A percentile compares a stretch with the other conserved stretches of the same genome.
These are phyloP conservation scores for Trametes maxima DNA, from an alignment of 768 basidiomycete species.

Conservation along the genomic window DNA sequence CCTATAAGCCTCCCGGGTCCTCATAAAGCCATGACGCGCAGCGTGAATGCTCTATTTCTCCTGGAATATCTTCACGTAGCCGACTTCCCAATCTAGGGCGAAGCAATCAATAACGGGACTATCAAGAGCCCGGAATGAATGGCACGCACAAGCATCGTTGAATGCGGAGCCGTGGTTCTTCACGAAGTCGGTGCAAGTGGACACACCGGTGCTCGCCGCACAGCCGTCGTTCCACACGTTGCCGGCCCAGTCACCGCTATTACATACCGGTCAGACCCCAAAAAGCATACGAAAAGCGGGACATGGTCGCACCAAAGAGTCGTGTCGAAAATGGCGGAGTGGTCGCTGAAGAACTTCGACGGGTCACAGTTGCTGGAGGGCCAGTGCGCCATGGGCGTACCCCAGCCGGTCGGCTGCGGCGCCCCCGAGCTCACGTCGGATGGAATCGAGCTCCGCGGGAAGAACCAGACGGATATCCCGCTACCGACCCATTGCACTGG, in stretches of 20 bases:
- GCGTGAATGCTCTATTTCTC: conserved; percentile 15
- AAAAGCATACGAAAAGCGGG: conserved; percentile 19
- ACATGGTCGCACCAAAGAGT: conserved; percentile 68
- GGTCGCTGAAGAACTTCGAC: conserved; percentile 74
- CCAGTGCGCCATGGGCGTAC: conserved; percentile 77
- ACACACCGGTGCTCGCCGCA: conserved; percentile 77
- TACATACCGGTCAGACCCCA: background rate
- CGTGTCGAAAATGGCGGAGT: conserved; percentile 83
- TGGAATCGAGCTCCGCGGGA: conserved; percentile 73
- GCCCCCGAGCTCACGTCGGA: conserved; percentile 68
- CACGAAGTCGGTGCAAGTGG: conserved; percentile 83
- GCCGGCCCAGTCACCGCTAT: conserved; percentile 91
- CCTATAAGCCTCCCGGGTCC: background rate
- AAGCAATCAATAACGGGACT: background rate
- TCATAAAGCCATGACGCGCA: background rate
- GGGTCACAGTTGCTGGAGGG: conserved; percentile 75
- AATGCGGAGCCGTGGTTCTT: conserved; percentile 70
- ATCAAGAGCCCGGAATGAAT: conserved; percentile 8
- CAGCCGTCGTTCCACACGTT: conserved; percentile 75
- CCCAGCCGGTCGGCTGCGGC: conserved; percentile 78
- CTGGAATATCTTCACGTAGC: conserved; percentile 73
- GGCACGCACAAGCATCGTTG: conserved; percentile 71
- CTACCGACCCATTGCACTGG: conserved; percentile 75
- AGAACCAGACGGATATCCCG: conserved; percentile 85
- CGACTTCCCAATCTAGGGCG: conserved; percentile 77